Base-by-base conservation (phyloP, 768 basidiomycete genomes). In the Mycena pura region DNA sequence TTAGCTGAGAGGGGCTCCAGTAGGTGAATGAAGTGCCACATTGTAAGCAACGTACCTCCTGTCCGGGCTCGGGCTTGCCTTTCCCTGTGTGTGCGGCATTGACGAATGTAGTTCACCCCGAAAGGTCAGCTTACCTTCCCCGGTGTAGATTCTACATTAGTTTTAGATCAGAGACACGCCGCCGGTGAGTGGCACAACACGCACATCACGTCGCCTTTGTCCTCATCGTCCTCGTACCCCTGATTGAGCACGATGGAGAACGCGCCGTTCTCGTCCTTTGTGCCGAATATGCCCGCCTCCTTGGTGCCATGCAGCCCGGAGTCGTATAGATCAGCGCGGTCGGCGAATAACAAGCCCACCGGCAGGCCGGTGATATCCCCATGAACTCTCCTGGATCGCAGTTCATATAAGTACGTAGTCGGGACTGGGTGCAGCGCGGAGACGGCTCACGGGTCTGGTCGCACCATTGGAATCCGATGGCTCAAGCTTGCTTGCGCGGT, bases 191-290 rank as follows among this genome's bases (percentile, higher is more conserved):
- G 14, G 28, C 14, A 6, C 9, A 5, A 9, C 7, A 55, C 57
- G 38, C 17, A 62, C 64, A 66, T 66, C 1, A 14, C 34, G 9
- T 66, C 57, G 11, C 60, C 64, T 25, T 19, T 31, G 41, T 66
- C 64, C 27, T 62, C 43, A 41, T 66, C 64, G 38, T 66, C 64
- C 36, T 56, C 55, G 39, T 66, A 66, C 3, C 56, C 49, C 3
- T 50, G n/a, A 21, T 66, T 66, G 15, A 66, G 19, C 13, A 66
- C 64, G 27, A 66, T 62, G n/a, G 60, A 58, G 32, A 59, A 66
- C 29, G 64, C 64, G 56, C 64, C 64, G 1, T 31, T 53, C 5
- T 57, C 43, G 19, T 6, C 36, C 22, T 50, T 40, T 6, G 60
- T 59, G 19, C 64, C 60, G 22, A 55, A 62, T 29, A 66, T 66